Base-by-base conservation (phyloP, 805 yeast genomes). In the Starmera quercuum region DNA sequence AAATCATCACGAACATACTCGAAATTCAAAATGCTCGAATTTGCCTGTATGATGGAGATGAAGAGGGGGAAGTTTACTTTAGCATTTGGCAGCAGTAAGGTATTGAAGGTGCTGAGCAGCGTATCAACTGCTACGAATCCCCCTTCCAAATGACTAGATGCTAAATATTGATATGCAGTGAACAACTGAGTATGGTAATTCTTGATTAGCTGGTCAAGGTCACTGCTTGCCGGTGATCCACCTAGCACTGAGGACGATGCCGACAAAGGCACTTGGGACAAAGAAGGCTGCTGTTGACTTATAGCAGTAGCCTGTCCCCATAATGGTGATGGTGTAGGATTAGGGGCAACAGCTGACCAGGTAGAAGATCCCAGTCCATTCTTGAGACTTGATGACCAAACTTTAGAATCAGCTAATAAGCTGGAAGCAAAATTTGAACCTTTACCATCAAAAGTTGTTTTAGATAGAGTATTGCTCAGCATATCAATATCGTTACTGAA, bases 181-280 rank as follows among this genome's bases (percentile, higher is more conserved):
- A 26, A 36, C 6, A 42, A 37, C 12, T 36, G 36, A 10, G 22
- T n/a, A 7, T 42, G 46, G 19, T 35, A 40, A 5, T 32, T 32
- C 20, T 26, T 32, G 6, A 37, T 17, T 28, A 41, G 12, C 15
- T 30, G 35, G 18, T 38, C 34, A 19, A 28, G 9, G 12, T 33
- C 21, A 3, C 24, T 7, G 15, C 25, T 15, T 14, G 28, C 5
- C 16, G 14, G 16, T 7, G 28, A 13, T 21, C n/a, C n/a, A n/a
- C n/a, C n/a, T n/a, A n/a, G n/a, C n/a, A n/a, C n/a, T n/a, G n/a
- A n/a, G n/a, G n/a, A n/a, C n/a, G n/a, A n/a, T n/a, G n/a, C n/a
- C n/a, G n/a, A n/a, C n/a, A n/a, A n/a, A n/a, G 15, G 21, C 3
- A 22, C 3, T 21, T n/a, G 28, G 29, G 16, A 16, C 5, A 26